These are phyloP conservation scores for Teunomyces lycoperdinae DNA, from an alignment of 805 yeast species.

Conservation along the genomic window DNA sequence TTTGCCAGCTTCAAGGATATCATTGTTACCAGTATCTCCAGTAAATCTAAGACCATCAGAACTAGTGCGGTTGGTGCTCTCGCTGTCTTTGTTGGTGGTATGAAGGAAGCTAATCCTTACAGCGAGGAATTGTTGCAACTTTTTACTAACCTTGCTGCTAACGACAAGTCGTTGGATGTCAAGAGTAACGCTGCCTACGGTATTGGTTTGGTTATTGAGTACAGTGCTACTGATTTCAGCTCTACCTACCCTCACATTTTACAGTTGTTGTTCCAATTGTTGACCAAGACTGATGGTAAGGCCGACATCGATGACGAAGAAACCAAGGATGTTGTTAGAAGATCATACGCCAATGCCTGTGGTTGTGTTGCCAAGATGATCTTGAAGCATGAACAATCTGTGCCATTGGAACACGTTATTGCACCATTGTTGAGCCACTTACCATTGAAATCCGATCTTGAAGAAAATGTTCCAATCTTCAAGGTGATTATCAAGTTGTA, in stretches of 20 bases:
- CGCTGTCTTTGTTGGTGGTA: conserved; percentile 82
- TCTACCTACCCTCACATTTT: conserved; percentile 67
- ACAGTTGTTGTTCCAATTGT: conserved; percentile 74
- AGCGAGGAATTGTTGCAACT: conserved; percentile 67
- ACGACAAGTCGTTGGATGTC: conserved; percentile 79
- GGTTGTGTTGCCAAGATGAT: conserved; percentile 96
- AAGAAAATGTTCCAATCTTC: conserved; percentile 90
- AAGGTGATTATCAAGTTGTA: conserved; percentile 71
- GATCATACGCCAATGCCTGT: conserved; percentile 90
- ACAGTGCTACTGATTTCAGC: conserved; percentile 56
- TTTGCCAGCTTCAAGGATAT: conserved; percentile 70
- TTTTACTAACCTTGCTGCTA: conserved; percentile 65
- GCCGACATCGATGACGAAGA: conserved; percentile 66
- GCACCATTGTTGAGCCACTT: conserved; percentile 75
- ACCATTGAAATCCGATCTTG: conserved; percentile 85
- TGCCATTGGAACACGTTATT: conserved; percentile 72
- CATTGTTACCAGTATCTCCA: conserved; percentile 53
- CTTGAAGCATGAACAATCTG: conserved; percentile 62
- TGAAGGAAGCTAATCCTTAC: conserved; percentile 65
- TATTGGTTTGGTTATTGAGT: conserved; percentile 70
- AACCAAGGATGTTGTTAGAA: conserved; percentile 71
- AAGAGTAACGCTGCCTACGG: conserved; percentile 97
- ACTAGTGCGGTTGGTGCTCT: conserved; percentile 83
- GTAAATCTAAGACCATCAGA: conserved; percentile 63
- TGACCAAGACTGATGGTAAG: conserved; percentile 58